phyloP scores from a whole-genome alignment of 1,284 basidiomycete species.

The Ustilago bromivora region DNA sequence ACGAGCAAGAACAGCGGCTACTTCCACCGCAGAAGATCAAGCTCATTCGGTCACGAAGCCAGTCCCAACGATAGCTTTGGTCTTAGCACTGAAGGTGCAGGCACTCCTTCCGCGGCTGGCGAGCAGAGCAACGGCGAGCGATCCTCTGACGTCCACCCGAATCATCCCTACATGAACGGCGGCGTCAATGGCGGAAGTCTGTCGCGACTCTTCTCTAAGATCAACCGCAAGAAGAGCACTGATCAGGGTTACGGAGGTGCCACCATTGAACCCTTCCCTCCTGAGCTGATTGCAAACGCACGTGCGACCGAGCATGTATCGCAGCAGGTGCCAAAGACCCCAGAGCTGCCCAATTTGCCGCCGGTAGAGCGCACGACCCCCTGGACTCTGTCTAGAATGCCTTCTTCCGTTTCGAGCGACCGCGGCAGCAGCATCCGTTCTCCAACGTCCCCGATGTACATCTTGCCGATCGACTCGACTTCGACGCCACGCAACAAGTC shows the following conservation, averaged over 20 bases:
- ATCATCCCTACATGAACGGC: constrained; percentile 46
- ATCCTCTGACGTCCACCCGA: constrained; percentile 20
- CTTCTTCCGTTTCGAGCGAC: constrained; percentile 17
- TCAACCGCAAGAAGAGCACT: constrained; percentile 34
- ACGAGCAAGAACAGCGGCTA: constrained; percentile 23
- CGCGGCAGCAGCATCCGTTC: constrained; percentile 34
- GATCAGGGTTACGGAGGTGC: constrained; percentile 36
- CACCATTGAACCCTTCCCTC: constrained; percentile 50
- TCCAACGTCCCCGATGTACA: constrained; percentile 28
- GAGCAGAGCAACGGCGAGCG: constrained; percentile 16
- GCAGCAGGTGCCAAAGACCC: constrained; percentile 13
- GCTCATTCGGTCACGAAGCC: constrained; percentile 58
- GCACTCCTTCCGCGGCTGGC: neutral
- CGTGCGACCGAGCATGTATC: constrained; percentile 10
- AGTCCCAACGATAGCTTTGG: constrained; percentile 21
- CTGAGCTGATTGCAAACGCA: constrained; percentile 22
- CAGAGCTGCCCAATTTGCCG: constrained; percentile 17
- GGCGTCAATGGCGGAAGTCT: constrained; percentile 36
- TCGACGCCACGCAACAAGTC: constrained; percentile 22
- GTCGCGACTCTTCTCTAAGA: constrained; percentile 52
- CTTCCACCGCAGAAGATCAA: constrained; percentile 51
- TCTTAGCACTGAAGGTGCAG: neutral
- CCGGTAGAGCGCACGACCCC: constrained; percentile 23
- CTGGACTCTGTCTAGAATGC: constrained; percentile 25
- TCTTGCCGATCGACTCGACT: constrained; percentile 47